Conservation (phyloP, 352 stramenopile species). For the Phytopythium vexans region DNA sequence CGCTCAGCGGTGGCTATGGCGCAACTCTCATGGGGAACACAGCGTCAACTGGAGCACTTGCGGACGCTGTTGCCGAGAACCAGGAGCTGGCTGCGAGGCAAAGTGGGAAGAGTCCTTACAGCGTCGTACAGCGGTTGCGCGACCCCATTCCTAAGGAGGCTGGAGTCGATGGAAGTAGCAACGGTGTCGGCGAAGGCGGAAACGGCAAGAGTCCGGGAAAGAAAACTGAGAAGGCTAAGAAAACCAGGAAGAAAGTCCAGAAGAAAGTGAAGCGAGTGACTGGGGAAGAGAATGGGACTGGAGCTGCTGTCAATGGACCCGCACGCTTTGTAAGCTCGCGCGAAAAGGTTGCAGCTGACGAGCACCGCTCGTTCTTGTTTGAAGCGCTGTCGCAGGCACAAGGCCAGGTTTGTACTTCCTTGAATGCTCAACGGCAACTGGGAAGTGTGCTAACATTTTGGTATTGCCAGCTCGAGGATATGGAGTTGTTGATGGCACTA, state of each 20-base stretch:
- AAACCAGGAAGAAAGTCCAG: conserved; percentile 6
- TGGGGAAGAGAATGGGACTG: background rate
- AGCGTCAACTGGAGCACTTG: conserved; percentile 36
- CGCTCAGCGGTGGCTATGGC: conserved; percentile 23
- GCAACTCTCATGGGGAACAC: conserved; percentile 23
- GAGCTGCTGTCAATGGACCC: background rate
- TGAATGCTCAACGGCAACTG: background rate
- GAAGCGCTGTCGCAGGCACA: conserved; percentile 56
- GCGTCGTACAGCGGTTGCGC: conserved; percentile 40
- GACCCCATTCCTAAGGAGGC: conserved; percentile 4
- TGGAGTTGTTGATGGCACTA: conserved; percentile 45
- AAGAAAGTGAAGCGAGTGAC: conserved; percentile 3
- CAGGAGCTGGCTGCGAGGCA: conserved; percentile 17
- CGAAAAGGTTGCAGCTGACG: conserved; percentile 47
- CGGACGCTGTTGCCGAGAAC: conserved; percentile 38
- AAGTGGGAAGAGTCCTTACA: conserved; percentile 49
- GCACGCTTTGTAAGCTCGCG: conserved; percentile 42
- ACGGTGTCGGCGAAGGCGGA: background rate
- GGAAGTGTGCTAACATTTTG: conserved; percentile 1
- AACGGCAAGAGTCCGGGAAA: conserved; percentile 11
- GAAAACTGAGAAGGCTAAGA: conserved; percentile 10
- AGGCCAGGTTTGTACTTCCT: conserved; percentile 32
- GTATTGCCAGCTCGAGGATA: conserved; percentile 35
- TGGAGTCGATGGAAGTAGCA: background rate
- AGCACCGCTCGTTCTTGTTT: conserved; percentile 60